Percentiles rank a stretch among this genome's conserved stretches.
Conservation (phyloP, 2,329 filamentous ascomycete species). For the Penicillium janthinellum region DNA sequence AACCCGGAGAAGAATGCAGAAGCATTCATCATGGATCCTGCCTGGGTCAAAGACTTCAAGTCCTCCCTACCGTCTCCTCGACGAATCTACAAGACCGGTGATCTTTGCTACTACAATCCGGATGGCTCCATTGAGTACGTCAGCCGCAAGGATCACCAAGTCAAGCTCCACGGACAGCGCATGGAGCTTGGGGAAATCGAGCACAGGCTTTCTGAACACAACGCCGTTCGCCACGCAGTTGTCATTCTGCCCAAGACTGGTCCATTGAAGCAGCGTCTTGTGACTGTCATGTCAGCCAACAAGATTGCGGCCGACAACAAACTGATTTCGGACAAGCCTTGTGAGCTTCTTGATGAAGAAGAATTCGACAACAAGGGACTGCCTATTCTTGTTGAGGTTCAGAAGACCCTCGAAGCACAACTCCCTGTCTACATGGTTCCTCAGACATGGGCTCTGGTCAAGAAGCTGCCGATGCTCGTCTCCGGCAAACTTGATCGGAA, state of each 20-base stretch:
- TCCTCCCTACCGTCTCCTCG: slow-evolving; percentile 11
- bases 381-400: slow-evolving; percentile 35
- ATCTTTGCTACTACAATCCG: slow-evolving; percentile 35
- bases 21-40: slow-evolving; percentile 33
- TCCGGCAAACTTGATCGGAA: slow-evolving; percentile 43
- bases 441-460: slow-evolving; percentile 42
- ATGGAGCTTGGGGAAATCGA: slow-evolving; percentile 61
- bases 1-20: slow-evolving; percentile 38
- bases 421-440: slow-evolving; percentile 52
- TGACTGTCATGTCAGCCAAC: slow-evolving; percentile 46
- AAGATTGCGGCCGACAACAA: slow-evolving; percentile 26
- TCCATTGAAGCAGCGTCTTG: slow-evolving; percentile 47
- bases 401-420: slow-evolving; percentile 44
- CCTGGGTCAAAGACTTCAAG: slow-evolving; percentile 28
- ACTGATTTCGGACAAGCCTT: slow-evolving; percentile 32
- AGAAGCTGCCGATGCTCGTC: slow-evolving; percentile 44
- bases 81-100: slow-evolving; percentile 36
- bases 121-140: slow-evolving; percentile 44
- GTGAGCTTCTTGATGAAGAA: slow-evolving; percentile 36
- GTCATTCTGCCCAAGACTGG: slow-evolving; percentile 49
- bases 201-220: slow-evolving; percentile 37
- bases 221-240: slow-evolving; percentile 42
- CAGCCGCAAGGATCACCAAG: slow-evolving; percentile 66
- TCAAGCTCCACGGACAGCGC: slow-evolving; percentile 67
- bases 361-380: slow-evolving; percentile 27